Conservation (phyloP, 75 land plant genomes). For the Pseudotsuga menziesii region DNA sequence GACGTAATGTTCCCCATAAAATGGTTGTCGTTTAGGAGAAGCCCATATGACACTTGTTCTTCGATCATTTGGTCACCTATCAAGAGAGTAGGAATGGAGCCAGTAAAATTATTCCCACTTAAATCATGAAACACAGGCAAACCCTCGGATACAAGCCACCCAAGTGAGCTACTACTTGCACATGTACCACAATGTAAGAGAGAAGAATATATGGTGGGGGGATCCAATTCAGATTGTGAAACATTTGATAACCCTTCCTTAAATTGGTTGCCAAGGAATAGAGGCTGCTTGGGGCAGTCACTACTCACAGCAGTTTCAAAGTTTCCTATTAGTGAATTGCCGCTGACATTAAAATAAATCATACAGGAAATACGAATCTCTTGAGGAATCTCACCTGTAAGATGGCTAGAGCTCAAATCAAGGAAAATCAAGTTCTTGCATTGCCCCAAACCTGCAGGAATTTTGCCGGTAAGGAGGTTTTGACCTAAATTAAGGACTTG, state of each 20-base stretch:
- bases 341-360: slow-evolving; percentile 40
- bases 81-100: slow-evolving; percentile 29
- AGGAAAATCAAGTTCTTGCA: slow-evolving; percentile 25
- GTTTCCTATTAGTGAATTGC: slow-evolving; percentile 31
- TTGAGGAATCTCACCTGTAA: slow-evolving; percentile 29
- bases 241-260: slow-evolving; percentile 13
- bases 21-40: slow-evolving; percentile 32
- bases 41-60: slow-evolving; percentile 19
- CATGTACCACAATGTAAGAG: slow-evolving; percentile 13
- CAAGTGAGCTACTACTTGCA: background rate
- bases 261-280: background rate
- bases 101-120: slow-evolving; percentile 42
- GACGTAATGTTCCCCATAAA: slow-evolving; percentile 31
- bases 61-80: slow-evolving; percentile 15
- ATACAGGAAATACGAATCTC: slow-evolving; percentile 38
- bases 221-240: slow-evolving; percentile 6
- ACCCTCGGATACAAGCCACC: slow-evolving; percentile 6
- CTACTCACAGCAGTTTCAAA: slow-evolving; percentile 12
- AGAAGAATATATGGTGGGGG: slow-evolving; percentile 1
- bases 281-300: slow-evolving; percentile 12
- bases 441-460: slow-evolving; percentile 28
- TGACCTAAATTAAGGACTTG: slow-evolving; percentile 48
- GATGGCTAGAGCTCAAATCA: slow-evolving; percentile 35
- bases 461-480: slow-evolving; percentile 33
- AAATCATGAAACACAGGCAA: slow-evolving; percentile 46